These are phyloP conservation scores for Pluteus cervinus DNA, from an alignment of 768 basidiomycete genomes.

Conservation along the genomic window DNA sequence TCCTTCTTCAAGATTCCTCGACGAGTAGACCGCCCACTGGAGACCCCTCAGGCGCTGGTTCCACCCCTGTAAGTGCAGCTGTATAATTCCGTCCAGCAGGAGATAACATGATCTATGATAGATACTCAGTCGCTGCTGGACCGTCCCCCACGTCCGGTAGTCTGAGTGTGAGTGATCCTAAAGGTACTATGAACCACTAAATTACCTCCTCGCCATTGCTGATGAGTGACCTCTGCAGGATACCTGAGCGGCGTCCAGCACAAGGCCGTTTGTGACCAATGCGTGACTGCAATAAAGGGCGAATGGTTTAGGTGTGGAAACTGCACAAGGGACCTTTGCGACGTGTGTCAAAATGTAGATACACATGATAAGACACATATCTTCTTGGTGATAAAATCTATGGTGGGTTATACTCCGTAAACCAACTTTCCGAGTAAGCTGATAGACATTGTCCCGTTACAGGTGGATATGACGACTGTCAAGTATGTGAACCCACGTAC, in stretches of 20 bases:
- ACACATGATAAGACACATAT: constrained; percentile 79
- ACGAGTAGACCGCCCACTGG: constrained; percentile 56
- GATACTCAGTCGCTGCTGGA: constrained; percentile 62
- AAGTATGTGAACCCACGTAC: constrained; percentile 36
- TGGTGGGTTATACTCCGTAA: constrained; percentile 42
- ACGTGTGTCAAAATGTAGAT: constrained; percentile 72
- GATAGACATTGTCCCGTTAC: no score
- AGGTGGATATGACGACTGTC: constrained; percentile 74
- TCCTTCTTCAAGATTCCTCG: constrained; percentile 84
- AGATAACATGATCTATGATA: constrained; percentile 17
- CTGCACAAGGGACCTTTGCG: constrained; percentile 84
- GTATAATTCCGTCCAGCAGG: constrained; percentile 39
- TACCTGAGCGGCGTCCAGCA: constrained; percentile 62
- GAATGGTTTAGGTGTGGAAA: constrained; percentile 90
- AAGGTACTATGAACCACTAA: constrained; percentile 39
- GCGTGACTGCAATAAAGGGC: constrained; percentile 76
- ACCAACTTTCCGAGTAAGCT: no score
- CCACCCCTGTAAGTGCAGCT: no score
- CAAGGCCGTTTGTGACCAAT: constrained; percentile 78
- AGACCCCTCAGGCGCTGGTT: constrained; percentile 53
- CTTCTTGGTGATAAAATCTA: constrained; percentile 85
- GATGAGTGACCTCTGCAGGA: constrained; percentile 41
- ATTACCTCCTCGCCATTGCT: no score
- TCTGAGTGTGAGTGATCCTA: constrained; percentile 39
- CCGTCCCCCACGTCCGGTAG: constrained; percentile 38